Evolutionary conservation across 331 rosid genomes (phyloP), one percentile per base, ranked within the genome.

Genomic region (Malus hybrid): DNA sequence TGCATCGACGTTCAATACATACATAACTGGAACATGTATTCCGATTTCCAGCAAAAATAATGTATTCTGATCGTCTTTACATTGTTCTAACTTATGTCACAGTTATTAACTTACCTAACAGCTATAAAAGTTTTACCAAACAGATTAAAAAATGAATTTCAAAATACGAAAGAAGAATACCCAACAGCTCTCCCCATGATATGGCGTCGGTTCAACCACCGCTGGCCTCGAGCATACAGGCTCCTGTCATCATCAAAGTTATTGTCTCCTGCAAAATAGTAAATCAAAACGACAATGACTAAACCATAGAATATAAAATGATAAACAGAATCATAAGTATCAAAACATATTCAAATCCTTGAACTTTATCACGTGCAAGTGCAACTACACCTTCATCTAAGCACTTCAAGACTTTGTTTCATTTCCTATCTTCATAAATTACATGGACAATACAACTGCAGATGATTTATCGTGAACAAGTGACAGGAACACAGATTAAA

Each of bases 121-220:
- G 34, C 24, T 24, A 24, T 24, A 24, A 24, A 24, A 24, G 5
- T 16, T 14, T 24, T 9, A 50, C 62, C 15, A 1, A 29, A 52
- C 19, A 71, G 48, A 27, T 29, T 15, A 34, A 31, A 34, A 28
- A 39, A 10, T 0, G 19, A 57, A 36, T 34, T 15, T 14, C 7
- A 4, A 73, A 73, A 8, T 24, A 39, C 6, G 36, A 14, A 39
- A 39, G 34, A 60, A 32, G 42, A 19, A 20, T 83, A 83, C 93
- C 89, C 90, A 5, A 72, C 80, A 33, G 88, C 93, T 83, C 86
- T 87, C 54, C 90, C 93, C 77, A 83, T 82, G 36, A 85, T 69
- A 75, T 89, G 90, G 65, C 82, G 88, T 15, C 73, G 72, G 69
- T 83, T 80, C 81, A 87, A 65, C 91, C 90, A 87, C 44, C 52